Evolutionary conservation across 1,139 yeast genomes (phyloP).

Genomic region (Blastobotrys serpentis): DNA sequence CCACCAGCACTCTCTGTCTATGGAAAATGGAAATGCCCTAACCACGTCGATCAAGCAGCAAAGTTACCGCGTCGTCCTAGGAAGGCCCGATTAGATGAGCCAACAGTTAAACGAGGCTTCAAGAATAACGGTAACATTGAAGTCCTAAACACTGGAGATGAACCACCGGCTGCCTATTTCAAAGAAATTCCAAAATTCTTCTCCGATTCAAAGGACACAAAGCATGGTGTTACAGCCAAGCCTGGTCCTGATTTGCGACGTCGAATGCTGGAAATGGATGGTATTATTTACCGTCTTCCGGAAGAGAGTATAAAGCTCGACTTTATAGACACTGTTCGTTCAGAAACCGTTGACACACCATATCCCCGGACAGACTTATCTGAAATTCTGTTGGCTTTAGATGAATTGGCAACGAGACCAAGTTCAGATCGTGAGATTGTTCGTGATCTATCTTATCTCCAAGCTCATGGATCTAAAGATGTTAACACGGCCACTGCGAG

Average conservation of each 20-base stretch:
- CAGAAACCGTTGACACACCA: conserved; percentile 28
- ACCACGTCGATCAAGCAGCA: conserved; percentile 66
- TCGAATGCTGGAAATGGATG: conserved; percentile 46
- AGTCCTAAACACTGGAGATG: conserved; percentile 41
- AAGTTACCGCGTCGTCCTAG: conserved; percentile 49
- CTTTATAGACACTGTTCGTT: conserved; percentile 51
- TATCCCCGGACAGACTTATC: conserved; percentile 29
- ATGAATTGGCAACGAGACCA: conserved; percentile 36
- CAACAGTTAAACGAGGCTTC: conserved; percentile 58
- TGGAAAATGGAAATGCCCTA: conserved; percentile 90
- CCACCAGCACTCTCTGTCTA: conserved; percentile 84
- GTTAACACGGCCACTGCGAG: conserved; percentile 30
- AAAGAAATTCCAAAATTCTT: conserved; percentile 47
- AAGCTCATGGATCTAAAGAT: conserved; percentile 30
- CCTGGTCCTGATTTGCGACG: conserved; percentile 40
- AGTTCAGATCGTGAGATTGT: conserved; percentile 36
- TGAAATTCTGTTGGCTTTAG: conserved; percentile 36
- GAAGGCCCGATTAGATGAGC: conserved; percentile 54
- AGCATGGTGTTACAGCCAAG: conserved; percentile 49
- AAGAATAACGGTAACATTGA: conserved; percentile 70
- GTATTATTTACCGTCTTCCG: conserved; percentile 62
- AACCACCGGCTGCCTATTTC: conserved; percentile 25
- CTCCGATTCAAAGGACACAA: conserved; percentile 40
- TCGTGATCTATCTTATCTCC: conserved; percentile 37
- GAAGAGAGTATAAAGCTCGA: conserved; percentile 74